Conservation (phyloP, 345 rosid genomes). For the Arabidopsis arenosa region DNA sequence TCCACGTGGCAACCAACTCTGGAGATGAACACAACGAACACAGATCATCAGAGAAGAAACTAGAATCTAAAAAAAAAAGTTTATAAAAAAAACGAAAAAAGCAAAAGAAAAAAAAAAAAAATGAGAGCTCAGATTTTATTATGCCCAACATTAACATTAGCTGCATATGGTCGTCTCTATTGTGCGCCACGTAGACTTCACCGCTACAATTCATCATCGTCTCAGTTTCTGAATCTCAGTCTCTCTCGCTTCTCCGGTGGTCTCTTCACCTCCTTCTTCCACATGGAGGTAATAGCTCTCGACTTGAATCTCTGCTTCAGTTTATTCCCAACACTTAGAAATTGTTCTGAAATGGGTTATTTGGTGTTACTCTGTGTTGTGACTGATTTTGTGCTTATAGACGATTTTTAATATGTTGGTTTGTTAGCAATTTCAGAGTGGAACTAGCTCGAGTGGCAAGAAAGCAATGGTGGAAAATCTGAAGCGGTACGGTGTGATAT, state of each 20-base stretch:
- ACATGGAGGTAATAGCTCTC: constrained; percentile 70
- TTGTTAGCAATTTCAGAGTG: constrained; percentile 57
- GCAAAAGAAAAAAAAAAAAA: neutral
- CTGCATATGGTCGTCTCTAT: constrained; percentile 53
- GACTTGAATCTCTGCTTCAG: neutral
- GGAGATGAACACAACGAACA: constrained; percentile 1
- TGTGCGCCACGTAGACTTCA: constrained; percentile 46
- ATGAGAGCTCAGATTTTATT: constrained; percentile 36
- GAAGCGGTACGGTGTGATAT: constrained; percentile 66
- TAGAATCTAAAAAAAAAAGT: neutral
- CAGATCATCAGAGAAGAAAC: constrained; percentile 39
- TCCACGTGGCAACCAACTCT: constrained; percentile 27
- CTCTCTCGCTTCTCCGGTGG: constrained; percentile 38
- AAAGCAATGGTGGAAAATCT: constrained; percentile 76
- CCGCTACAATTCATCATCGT: constrained; percentile 31
- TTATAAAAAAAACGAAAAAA: neutral
- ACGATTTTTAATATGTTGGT: constrained; percentile 17
- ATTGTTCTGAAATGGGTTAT: no score
- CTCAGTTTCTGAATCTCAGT: constrained; percentile 30
- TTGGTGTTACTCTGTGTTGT: constrained; percentile 26
- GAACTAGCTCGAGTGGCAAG: constrained; percentile 56
- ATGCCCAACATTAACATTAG: constrained; percentile 43
- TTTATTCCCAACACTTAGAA: neutral
- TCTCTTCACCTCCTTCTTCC: constrained; percentile 32
- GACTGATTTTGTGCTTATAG: neutral